Evolutionary conservation across 164 flowering plant species (phyloP).

Genomic region (Magnolia sinica): DNA sequence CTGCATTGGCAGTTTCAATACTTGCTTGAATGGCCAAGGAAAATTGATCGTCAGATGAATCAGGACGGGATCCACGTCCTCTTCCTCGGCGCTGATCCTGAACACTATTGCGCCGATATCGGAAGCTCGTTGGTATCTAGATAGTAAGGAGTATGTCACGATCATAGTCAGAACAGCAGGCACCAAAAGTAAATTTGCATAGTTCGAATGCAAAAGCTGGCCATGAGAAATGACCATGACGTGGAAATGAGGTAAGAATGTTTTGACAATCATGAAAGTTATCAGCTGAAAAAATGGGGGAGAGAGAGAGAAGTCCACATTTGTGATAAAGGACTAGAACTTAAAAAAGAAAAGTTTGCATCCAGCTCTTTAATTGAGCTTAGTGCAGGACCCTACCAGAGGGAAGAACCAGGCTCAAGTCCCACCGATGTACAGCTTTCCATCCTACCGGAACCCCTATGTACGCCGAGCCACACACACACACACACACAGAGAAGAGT

Average conservation of each 20-base stretch:
- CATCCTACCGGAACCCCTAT: too few relatives aligned
- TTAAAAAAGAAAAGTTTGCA: too few relatives aligned
- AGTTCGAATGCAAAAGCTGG: neutral
- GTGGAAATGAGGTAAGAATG: too few relatives aligned
- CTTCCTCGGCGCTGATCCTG: slow-evolving; percentile 65
- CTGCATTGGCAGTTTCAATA: slow-evolving; percentile 41
- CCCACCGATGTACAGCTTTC: too few relatives aligned
- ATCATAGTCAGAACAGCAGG: neutral
- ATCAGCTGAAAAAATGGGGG: too few relatives aligned
- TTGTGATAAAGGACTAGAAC: too few relatives aligned
- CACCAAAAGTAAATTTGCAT: neutral
- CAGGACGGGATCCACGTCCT: slow-evolving; percentile 43
- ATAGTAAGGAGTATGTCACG: neutral
- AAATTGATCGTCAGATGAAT: slow-evolving; percentile 54
- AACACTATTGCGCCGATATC: slow-evolving; percentile 51
- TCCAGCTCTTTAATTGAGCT: too few relatives aligned
- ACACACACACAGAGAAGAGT: neutral
- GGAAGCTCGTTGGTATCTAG: slow-evolving; percentile 91
- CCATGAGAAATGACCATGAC: neutral
- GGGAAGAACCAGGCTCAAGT: too few relatives aligned
- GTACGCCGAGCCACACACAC: too few relatives aligned
- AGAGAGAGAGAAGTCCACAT: too few relatives aligned
- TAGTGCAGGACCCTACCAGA: too few relatives aligned
- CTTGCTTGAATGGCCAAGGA: slow-evolving; percentile 68
- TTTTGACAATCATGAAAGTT: too few relatives aligned